phyloP scores from a whole-genome alignment of 176 grass and related monocot genomes.

The Leersia perrieri region DNA sequence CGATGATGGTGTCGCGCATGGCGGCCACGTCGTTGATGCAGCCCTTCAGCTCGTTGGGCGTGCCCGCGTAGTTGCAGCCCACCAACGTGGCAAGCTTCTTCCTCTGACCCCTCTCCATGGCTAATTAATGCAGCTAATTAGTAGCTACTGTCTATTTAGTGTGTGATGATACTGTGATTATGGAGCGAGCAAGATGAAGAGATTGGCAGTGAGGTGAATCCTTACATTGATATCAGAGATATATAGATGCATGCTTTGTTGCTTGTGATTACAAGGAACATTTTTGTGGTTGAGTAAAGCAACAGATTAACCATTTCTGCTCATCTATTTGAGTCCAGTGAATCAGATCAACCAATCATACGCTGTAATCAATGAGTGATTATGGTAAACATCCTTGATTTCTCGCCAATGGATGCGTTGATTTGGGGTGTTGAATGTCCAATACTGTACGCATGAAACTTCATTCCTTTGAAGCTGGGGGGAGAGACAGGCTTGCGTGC shows the following conservation, averaged over 20 bases:
- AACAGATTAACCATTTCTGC: neutral
- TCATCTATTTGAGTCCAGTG: neutral
- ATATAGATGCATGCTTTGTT: conserved; percentile 1
- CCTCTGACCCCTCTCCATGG: conserved; percentile 1
- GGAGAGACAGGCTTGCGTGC: conserved; percentile 22
- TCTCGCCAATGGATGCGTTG: neutral
- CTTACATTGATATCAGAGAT: neutral
- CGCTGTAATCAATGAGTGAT: neutral
- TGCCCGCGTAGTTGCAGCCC: conserved; percentile 80
- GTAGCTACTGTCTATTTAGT: neutral
- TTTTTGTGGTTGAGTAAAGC: conserved; percentile 10
- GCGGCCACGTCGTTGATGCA: conserved; percentile 90
- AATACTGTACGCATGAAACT: neutral
- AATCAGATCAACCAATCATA: neutral
- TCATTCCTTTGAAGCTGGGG: neutral
- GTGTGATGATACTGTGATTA: too few relatives aligned
- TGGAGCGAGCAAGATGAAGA: neutral
- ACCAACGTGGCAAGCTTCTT: conserved; percentile 71
- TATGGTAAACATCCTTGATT: neutral
- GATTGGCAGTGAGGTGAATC: neutral
- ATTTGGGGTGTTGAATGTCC: neutral
- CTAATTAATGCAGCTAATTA: neutral
- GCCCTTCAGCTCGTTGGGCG: conserved; percentile 51
- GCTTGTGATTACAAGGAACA: conserved; percentile 24
- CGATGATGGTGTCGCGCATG: conserved; percentile 51